Conservation (phyloP, 805 yeast species). For the Yamadazyma philogaea region DNA sequence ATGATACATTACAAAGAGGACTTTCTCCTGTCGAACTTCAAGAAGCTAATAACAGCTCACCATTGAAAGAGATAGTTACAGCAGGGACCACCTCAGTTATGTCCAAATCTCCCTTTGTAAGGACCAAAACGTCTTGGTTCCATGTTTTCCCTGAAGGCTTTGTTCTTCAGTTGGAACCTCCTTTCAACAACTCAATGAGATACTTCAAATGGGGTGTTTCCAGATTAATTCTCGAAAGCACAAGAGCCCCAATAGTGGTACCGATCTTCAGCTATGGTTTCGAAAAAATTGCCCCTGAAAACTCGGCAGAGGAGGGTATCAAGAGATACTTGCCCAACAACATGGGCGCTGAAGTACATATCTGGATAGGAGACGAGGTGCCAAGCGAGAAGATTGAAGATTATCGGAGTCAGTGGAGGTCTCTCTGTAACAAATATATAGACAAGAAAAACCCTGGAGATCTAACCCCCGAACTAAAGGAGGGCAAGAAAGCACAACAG, state of each 20-base stretch:
- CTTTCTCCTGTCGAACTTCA: constrained; percentile 28
- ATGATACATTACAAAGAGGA: constrained; percentile 56
- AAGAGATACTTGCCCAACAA: constrained; percentile 60
- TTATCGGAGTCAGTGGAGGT: constrained; percentile 70
- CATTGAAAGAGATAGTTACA: constrained; percentile 1
- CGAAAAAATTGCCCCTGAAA: constrained; percentile 83
- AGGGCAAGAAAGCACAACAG: constrained; percentile 61
- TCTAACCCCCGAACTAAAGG: constrained; percentile 56
- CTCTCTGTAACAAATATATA: constrained; percentile 51
- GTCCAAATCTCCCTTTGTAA: constrained; percentile 50
- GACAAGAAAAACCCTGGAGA: constrained; percentile 54
- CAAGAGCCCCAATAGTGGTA: constrained; percentile 78
- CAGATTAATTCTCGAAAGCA: constrained; percentile 76
- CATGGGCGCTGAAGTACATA: constrained; percentile 62
- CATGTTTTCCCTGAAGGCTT: constrained; percentile 95
- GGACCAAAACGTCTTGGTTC: constrained; percentile 78
- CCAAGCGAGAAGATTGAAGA: constrained; percentile 55
- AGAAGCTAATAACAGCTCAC: constrained; percentile 28
- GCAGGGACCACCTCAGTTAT: constrained; percentile 30
- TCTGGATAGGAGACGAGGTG: constrained; percentile 70
- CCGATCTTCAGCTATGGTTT: constrained; percentile 87
- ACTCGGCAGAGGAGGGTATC: constrained; percentile 50
- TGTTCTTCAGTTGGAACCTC: constrained; percentile 80
- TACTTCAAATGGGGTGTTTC: constrained; percentile 96
- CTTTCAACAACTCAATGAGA: constrained; percentile 82